A percentile compares a stretch with the other conserved stretches of the same genome.
These are phyloP conservation scores for Metarhizium guizhouense DNA, from an alignment of 2,329 filamentous ascomycete genomes.

Conservation along the genomic window DNA sequence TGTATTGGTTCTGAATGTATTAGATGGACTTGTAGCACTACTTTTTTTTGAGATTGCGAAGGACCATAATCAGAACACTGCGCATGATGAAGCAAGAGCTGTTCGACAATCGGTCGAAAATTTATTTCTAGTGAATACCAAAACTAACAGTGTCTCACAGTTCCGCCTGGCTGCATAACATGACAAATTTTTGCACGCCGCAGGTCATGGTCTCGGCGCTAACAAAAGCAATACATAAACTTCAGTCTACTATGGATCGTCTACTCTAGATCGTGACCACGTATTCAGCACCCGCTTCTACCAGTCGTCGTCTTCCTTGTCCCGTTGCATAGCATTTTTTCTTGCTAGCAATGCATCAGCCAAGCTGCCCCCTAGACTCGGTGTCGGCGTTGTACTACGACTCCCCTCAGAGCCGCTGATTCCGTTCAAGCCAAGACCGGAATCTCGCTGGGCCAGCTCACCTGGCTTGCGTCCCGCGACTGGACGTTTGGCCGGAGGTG, in stretches of 20 bases:
- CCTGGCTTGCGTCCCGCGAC: slow-evolving; percentile 63
- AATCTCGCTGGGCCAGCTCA: slow-evolving; percentile 62
- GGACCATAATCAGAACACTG: neutral
- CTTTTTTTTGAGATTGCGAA: neutral
- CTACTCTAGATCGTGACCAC: neutral
- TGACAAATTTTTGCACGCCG: neutral
- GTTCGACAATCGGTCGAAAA: neutral
- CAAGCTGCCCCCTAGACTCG: slow-evolving; percentile 63
- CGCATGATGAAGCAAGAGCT: neutral
- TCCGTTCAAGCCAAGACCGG: slow-evolving; percentile 52
- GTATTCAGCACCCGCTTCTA: slow-evolving; percentile 20
- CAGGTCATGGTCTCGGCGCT: neutral
- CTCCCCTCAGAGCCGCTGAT: slow-evolving; percentile 50
- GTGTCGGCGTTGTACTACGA: slow-evolving; percentile 62
- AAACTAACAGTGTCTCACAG: neutral
- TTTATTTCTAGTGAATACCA: neutral
- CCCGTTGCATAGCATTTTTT: slow-evolving; percentile 67
- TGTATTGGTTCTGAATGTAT: neutral
- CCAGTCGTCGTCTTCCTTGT: slow-evolving; percentile 63
- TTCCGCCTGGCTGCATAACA: neutral
- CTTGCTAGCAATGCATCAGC: slow-evolving; percentile 71
- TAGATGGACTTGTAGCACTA: neutral
- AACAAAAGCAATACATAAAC: neutral
- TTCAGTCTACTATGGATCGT: neutral
- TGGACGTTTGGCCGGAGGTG: slow-evolving; percentile 74